Base-by-base conservation (phyloP, 2,329 filamentous ascomycete genomes). In the Paraphoma chrysanthemicola region DNA sequence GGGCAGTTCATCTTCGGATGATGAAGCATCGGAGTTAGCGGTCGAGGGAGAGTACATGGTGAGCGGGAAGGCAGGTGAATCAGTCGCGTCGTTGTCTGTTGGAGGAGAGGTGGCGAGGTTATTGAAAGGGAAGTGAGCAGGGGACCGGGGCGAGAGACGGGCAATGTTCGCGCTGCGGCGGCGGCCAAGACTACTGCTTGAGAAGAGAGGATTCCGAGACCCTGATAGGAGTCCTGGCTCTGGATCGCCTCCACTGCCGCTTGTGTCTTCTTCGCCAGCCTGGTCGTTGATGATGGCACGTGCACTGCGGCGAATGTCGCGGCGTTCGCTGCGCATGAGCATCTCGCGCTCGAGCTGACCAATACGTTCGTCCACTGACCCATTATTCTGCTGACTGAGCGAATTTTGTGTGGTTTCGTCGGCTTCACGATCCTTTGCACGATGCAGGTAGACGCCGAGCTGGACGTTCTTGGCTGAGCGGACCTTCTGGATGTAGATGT, bases 401-500 rank as follows among this genome's bases (percentile, higher is more conserved):
- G 73, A 71, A 43, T 78, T 78, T 12, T 73, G 72, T 5, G 76
- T 57, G n/a, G 70, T 60, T 49, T 83, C 80, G 44, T 82, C 80
- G 0, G 76, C 77, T 51, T 86, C 82, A 23, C 81, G 78, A 56
- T 86, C 84, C 63, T 86, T 86, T 6, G 83, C 84, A 43, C 84
- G 81, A 63, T 87, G 84, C 3, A 87, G 76, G 59, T 87, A 87
- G 5, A 87, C 84, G 12, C 84, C 85, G 1, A 87, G 77, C 63
- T 87, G 84, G 10, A 83, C 82, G 51, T 80, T 83, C 60, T 85
- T 85, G 1, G 79, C 78, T 0, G 81, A 83, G 8, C 82, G 79
- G 2, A 86, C 82, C 57, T 86, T 85, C 63, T 86, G 85, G 10
- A 87, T 85, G 68, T 86, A 87, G n/a, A 87, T 83, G 61, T 87